Evolutionary conservation across 768 basidiomycete genomes (phyloP), one percentile per base, ranked within the genome.

Genomic region (Hygrocybe punicea): DNA sequence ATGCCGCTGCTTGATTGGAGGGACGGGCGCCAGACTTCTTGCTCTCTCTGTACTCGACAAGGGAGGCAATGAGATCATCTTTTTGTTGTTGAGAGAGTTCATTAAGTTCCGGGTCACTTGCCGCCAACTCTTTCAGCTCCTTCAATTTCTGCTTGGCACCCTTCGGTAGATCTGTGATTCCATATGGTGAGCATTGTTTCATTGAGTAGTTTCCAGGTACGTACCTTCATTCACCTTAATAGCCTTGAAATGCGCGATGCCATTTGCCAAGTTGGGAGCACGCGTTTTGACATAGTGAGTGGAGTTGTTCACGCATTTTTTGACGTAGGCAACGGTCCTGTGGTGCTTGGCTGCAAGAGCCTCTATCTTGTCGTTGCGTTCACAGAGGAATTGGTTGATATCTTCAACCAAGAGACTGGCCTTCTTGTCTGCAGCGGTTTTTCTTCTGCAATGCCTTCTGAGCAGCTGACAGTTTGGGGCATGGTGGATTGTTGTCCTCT

Each of bases 211-310:
- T n/a, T 7, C 10, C 23, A 9, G 10, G n/a, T 17, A 11, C 17
- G 16, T 14, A 46, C 53, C 21, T 44, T 6, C 8, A 47, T 55
- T 55, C 7, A 45, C 21, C 29, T 55, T 40, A 10, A 33, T 23
- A 16, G 40, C 21, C 53, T 55, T 55, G 13, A n/a, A n/a, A n/a
- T 55, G 42, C 14, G 25, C 23, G 21, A 55, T 19, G 40, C 46
- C 53, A 34, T 55, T 53, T 53, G 8, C 36, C 37, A 53, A 40
- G 7, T 8, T 53, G 7, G 36, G 51, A 6, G 51, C 51, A 6
- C 51, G 51, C 8, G 33, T 36, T 25, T 53, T 36, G 16, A 14
- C 39, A 25, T 39, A 53, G 33, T 19, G 39, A 23, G 35, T 53
- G 10, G 11, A 13, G 33, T 25, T 40, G 17, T 36, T 16, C 7